Evolutionary conservation across 2,329 filamentous ascomycete species (phyloP).

Genomic region (Aciculosporium take): DNA sequence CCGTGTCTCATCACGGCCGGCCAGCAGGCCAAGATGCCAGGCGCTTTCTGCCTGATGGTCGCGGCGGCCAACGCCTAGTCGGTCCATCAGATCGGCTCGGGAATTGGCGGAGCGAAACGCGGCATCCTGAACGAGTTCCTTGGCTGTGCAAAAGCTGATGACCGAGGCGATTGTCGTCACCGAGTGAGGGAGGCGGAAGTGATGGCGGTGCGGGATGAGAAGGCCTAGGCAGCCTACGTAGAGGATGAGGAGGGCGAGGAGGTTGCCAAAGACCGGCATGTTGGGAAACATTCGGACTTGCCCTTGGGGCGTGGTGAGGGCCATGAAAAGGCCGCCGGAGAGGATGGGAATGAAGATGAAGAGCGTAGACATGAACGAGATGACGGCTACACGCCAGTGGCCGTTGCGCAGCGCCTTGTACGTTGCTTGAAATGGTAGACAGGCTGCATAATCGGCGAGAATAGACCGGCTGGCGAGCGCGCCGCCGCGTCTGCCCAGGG

Average conservation of each 20-base stretch:
- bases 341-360: conserved; percentile 53
- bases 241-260: conserved; percentile 58
- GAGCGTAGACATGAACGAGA: conserved; percentile 44
- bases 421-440: conserved; percentile 46
- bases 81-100: conserved; percentile 53
- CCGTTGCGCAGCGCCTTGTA: conserved; percentile 42
- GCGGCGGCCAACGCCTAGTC: conserved; percentile 44
- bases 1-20: conserved; percentile 25
- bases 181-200: conserved; percentile 56
- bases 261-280: conserved; percentile 55
- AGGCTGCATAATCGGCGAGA: conserved; percentile 56
- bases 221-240: conserved; percentile 51
- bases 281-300: conserved; percentile 56
- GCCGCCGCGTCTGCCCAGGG: conserved; percentile 42
- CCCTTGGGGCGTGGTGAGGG: conserved; percentile 41
- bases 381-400: conserved; percentile 50
- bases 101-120: conserved; percentile 55
- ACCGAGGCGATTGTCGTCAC: conserved; percentile 62
- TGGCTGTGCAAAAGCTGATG: conserved; percentile 62
- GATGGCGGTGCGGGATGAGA: conserved; percentile 45
- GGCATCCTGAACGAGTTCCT: conserved; percentile 55
- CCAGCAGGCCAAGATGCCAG: conserved; percentile 35
- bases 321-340: conserved; percentile 59
- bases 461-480: conserved; percentile 48
- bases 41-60: conserved; percentile 31